These are phyloP conservation scores for Pseudocercospora cruenta DNA, from an alignment of 2,329 filamentous ascomycete genomes.

Conservation along the genomic window DNA sequence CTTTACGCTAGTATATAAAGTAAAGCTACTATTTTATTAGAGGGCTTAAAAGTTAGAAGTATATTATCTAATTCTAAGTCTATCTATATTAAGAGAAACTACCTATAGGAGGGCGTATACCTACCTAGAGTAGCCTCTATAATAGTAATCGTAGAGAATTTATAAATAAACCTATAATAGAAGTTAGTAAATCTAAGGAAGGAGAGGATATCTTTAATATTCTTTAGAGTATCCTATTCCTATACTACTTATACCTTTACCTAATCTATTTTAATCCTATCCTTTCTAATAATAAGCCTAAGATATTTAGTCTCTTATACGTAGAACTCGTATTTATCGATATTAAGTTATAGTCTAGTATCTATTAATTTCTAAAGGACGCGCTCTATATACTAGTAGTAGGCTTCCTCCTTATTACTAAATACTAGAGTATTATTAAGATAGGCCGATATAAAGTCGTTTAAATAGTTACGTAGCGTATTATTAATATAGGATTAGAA, in stretches of 20 bases:
- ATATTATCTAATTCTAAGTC: too few relatives aligned
- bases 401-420: constrained; percentile 29
- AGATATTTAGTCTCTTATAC: constrained; percentile 36
- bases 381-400: constrained; percentile 31
- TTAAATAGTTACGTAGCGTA: constrained; percentile 30
- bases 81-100: too few relatives aligned
- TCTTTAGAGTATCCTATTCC: background rate
- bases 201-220: too few relatives aligned
- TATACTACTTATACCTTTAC: constrained; percentile 3
- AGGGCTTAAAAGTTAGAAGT: too few relatives aligned
- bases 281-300: constrained; percentile 30
- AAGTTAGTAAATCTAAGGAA: too few relatives aligned
- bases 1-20: too few relatives aligned
- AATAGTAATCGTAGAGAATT: background rate
- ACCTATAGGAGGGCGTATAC: too few relatives aligned
- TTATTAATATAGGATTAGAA: constrained; percentile 37
- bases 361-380: constrained; percentile 32
- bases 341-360: constrained; percentile 19
- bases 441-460: constrained; percentile 30
- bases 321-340: constrained; percentile 14
- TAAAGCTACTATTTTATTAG: too few relatives aligned
- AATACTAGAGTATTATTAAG: constrained; percentile 38
- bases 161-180: background rate
- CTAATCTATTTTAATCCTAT: constrained; percentile 29
- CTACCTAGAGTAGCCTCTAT: too few relatives aligned